A percentile compares a stretch with the other conserved stretches of the same genome.
These are phyloP conservation scores for Taiwanofungus camphoratus DNA, from an alignment of 1,284 basidiomycete species.

Conservation along the genomic window DNA sequence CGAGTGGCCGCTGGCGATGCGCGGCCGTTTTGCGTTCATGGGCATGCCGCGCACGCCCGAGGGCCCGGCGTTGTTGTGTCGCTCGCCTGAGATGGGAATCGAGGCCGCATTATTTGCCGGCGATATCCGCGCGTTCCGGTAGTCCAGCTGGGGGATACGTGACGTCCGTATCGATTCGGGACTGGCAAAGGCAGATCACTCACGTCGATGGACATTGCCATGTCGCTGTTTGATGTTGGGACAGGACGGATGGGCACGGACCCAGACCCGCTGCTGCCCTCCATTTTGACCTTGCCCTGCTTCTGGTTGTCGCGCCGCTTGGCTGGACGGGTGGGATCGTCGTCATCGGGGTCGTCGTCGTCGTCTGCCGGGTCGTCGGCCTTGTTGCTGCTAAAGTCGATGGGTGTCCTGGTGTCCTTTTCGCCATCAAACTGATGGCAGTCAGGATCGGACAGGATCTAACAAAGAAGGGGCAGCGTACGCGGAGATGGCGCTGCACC, in stretches of 20 bases:
- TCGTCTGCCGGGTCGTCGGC: slow-evolving; percentile 34
- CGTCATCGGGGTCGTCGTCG: slow-evolving; percentile 40
- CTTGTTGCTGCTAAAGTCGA: slow-evolving; percentile 36
- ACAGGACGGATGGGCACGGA: slow-evolving; percentile 23
- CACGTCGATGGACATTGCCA: slow-evolving; percentile 21
- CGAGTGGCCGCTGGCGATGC: slow-evolving; percentile 14
- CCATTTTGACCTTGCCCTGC: slow-evolving; percentile 17
- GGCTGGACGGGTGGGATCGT: slow-evolving; percentile 24
- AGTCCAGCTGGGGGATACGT: slow-evolving; percentile 18
- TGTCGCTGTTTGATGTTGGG: slow-evolving; percentile 14
- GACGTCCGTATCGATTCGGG: background rate
- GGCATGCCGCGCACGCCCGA: slow-evolving; percentile 16
- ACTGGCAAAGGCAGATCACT: slow-evolving; percentile 1
- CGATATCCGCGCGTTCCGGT: slow-evolving; percentile 19
- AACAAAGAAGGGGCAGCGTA: slow-evolving; percentile 21
- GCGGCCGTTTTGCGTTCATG: slow-evolving; percentile 20
- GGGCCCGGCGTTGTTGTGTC: slow-evolving; percentile 17
- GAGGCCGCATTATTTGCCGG: slow-evolving; percentile 18
- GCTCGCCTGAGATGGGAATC: slow-evolving; percentile 29
- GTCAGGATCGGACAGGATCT: slow-evolving; percentile 6
- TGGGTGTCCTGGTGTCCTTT: slow-evolving; percentile 37
- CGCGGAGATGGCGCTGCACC: slow-evolving; percentile 42
- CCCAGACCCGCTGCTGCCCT: slow-evolving; percentile 10
- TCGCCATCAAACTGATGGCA: slow-evolving; percentile 43
- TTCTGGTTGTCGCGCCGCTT: slow-evolving; percentile 20